A percentile compares a stretch with the other conserved stretches of the same genome.
Conservation (phyloP, 768 basidiomycete species). For the Suillus subaureus region DNA sequence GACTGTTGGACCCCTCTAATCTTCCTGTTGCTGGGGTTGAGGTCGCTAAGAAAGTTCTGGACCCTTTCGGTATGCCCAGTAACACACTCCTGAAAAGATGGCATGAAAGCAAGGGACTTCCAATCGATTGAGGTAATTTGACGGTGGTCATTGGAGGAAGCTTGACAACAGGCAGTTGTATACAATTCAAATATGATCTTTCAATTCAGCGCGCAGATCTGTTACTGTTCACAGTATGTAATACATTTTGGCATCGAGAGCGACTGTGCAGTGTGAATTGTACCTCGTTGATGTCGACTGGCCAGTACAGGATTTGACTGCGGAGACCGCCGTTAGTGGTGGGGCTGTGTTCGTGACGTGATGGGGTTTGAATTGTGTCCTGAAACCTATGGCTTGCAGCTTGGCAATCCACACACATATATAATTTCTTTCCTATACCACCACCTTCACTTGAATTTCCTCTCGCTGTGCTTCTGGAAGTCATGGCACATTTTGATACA, state of each 20-base stretch:
- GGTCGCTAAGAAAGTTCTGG: conserved; percentile 40
- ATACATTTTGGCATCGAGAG: neutral
- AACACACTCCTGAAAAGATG: conserved; percentile 40
- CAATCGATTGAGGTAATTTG: conserved; percentile 26
- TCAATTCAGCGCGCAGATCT: neutral
- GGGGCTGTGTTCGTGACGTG: neutral
- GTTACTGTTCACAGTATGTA: neutral
- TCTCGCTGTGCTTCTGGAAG: conserved; percentile 24
- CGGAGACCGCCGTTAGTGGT: neutral
- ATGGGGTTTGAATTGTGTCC: neutral
- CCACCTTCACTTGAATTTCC: conserved; percentile 5
- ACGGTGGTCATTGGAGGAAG: conserved; percentile 18
- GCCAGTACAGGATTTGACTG: neutral
- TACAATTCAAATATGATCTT: neutral
- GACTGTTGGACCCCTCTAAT: conserved; percentile 32
- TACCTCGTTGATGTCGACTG: neutral
- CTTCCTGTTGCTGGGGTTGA: conserved; percentile 45
- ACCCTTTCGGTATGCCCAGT: conserved; percentile 44
- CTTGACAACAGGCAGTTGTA: neutral
- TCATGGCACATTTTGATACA: conserved; percentile 25
- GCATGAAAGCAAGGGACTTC: conserved; percentile 39
- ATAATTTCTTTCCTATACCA: conserved; percentile 5
- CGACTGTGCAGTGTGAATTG: neutral
- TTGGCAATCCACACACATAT: neutral
- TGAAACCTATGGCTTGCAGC: neutral